Base-by-base conservation (phyloP, 2,329 filamentous ascomycete genomes). In the Trichoderma breve region DNA sequence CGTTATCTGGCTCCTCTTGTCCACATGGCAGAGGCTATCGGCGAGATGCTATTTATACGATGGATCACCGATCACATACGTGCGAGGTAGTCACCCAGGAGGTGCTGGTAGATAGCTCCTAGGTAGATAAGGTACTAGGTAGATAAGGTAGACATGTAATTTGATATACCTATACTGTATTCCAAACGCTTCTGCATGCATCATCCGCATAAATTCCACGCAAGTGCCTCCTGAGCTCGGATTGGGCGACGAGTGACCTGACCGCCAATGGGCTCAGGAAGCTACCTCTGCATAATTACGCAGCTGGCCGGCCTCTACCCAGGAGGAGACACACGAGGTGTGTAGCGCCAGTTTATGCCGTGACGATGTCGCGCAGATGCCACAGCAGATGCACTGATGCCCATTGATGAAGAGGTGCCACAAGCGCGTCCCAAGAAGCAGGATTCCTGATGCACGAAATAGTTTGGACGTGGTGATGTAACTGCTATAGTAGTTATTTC, bases 301-400 rank as follows among this genome's bases (percentile, higher is more conserved):
- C 65, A 51, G 36, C 65, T 15, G n/a, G 65, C 65, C 65, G 55
- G 15, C 34, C 34, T 34, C 57, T 60, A 43, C 32, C 24, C 24
- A 63, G 62, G 62, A 43, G 34, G 61, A 43, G 26, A 15, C 64
- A 28, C 18, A 60, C 11, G 64, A 47, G 11, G 65, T 58, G 65
- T 58, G 65, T 58, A 21, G 53, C 65, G 53, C 26, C 65, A 47
- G 65, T 14, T 43, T 39, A 60, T 69, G 47, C 53, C 32, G 53
- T 43, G 53, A n/a, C 24, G 55, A 60, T 60, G 65, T 68, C 65
- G 65, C 55, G 65, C 65, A 69, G 65, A 32, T 47, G 55, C 18
- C 55, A 60, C 65, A 12, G 53, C 65, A 69, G 65, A 58, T 12
- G 65, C 65, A 69, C 65, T 60, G 65, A 61, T 69, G 65, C 65